Evolutionary conservation across 352 stramenopile species (phyloP).

Genomic region (Phytopythium aichiense): DNA sequence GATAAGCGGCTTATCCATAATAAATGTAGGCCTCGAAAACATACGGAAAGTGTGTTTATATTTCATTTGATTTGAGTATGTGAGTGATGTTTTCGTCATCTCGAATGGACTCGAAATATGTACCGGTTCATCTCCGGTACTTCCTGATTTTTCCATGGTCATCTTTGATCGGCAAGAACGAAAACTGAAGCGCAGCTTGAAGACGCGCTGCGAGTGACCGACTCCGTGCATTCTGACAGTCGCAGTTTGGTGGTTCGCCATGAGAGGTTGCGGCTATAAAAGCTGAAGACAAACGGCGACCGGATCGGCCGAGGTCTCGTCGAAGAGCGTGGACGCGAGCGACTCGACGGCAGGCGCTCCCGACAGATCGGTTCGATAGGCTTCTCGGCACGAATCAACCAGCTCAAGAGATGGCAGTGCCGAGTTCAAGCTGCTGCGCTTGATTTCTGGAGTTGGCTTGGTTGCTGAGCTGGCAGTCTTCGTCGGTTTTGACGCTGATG

Average conservation of each 20-base stretch:
- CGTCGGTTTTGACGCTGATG: not conserved
- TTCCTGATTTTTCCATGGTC: too few relatives aligned
- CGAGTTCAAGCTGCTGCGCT: slow-evolving; percentile 3
- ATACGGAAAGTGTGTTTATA: too few relatives aligned
- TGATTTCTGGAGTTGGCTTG: slow-evolving; percentile 4
- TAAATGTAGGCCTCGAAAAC: too few relatives aligned
- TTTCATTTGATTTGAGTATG: too few relatives aligned
- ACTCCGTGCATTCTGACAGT: too few relatives aligned
- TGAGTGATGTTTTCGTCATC: too few relatives aligned
- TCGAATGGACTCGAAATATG: too few relatives aligned
- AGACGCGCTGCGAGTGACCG: too few relatives aligned
- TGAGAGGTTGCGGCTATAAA: not conserved
- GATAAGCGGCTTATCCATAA: too few relatives aligned
- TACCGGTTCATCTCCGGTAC: too few relatives aligned
- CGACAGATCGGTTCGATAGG: not conserved
- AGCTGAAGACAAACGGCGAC: not conserved
- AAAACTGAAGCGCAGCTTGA: too few relatives aligned
- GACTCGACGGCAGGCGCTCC: not conserved
- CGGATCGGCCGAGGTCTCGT: not conserved
- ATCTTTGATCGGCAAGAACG: too few relatives aligned
- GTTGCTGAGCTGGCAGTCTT: not conserved
- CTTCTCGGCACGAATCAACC: slow-evolving; percentile 14
- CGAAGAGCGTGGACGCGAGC: slow-evolving; percentile 7
- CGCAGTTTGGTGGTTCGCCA: not conserved
- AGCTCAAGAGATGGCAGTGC: slow-evolving; percentile 19